A percentile compares a stretch with the other conserved stretches of the same genome.
These are phyloP conservation scores for Acanthamoeba lenticulata DNA, from an alignment of 208 protist genomes.

Conservation along the genomic window DNA sequence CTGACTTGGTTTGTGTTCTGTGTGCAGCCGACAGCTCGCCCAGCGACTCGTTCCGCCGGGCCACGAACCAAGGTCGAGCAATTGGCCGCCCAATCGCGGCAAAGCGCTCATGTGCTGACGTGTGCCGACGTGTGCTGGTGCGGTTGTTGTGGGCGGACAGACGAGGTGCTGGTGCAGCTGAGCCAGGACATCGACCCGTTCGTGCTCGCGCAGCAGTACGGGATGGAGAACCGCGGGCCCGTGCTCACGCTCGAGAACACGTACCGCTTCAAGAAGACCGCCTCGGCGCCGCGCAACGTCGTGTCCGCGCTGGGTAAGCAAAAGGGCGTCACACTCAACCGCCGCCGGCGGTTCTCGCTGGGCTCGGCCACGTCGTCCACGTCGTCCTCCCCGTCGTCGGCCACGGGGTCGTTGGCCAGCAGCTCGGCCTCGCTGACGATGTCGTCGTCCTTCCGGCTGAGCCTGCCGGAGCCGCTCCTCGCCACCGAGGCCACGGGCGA, in stretches of 20 bases:
- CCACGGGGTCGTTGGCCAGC: background rate
- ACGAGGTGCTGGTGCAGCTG: constrained; percentile 31
- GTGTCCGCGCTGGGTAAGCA: constrained; percentile 21
- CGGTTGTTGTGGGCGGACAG: too few relatives aligned
- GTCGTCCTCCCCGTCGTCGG: background rate
- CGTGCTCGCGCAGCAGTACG: background rate
- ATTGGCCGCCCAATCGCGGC: background rate
- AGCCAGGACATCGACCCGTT: background rate
- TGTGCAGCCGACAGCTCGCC: background rate
- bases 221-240: constrained; percentile 10
- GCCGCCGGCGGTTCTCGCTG: constrained; percentile 14
- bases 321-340: constrained; percentile 34
- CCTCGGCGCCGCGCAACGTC: background rate
- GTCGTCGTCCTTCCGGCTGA: constrained; percentile 41
- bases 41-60: background rate
- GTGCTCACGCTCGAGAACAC: background rate
- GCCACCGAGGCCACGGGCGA: background rate
- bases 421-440: background rate
- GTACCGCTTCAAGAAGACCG: constrained; percentile 42
- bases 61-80: background rate
- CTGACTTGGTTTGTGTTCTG: background rate
- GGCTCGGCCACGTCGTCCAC: constrained; percentile 15
- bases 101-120: too few relatives aligned
- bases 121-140: too few relatives aligned
- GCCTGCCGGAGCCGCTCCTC: constrained; percentile 43